Base-by-base conservation (phyloP, 768 basidiomycete genomes). In the Lactarius indigo region DNA sequence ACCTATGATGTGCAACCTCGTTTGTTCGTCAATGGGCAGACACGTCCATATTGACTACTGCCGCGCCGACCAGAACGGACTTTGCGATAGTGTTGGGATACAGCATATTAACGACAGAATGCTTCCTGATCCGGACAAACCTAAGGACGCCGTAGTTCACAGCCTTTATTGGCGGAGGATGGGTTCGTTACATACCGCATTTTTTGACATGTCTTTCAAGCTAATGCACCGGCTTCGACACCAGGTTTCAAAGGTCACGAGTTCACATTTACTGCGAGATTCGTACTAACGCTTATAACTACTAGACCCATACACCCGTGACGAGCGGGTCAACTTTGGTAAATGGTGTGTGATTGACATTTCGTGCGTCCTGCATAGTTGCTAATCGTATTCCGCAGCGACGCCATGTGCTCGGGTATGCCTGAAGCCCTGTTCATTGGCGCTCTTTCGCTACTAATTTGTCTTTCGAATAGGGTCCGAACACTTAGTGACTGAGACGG, bases 1-100 rank as follows among this genome's bases (percentile, higher is more conserved):
- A 0, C 86, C 85, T 0, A 84, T 86, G 83, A 79, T 87, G 77
- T 87, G 87, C 71, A 86, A 79, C 58, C 76, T 86, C 18, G 72
- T 84, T 33, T 87, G 85, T 68, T 77, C 79, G 1, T 74, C 81
- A 13, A 76, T 86, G 75, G 87, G 80, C 82, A 64, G 85, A 86
- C 1, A 73, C 86, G 17, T 87, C 87, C 61, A 75, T 76, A 86
- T 4, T 79, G 80, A 64, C 65, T 83, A 81, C 64, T 87, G 86
- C 68, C 80, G 84, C 1, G 76, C 81, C 1, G 70, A 77, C 47
- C 69, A 75, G 18, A 74, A 65, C 6, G 72, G 70, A 0, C 59
- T 70, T 5, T 88, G 86, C 71, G 74, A 72, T 1, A 80, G 77
- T 1, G 69, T 77, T 5, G 84, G 84, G 10, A 60, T 80, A 15